A percentile compares a stretch with the other conserved stretches of the same genome.
Evolutionary conservation across 2,329 filamentous ascomycete genomes (phyloP).

Genomic region (Xylaria sp.): DNA sequence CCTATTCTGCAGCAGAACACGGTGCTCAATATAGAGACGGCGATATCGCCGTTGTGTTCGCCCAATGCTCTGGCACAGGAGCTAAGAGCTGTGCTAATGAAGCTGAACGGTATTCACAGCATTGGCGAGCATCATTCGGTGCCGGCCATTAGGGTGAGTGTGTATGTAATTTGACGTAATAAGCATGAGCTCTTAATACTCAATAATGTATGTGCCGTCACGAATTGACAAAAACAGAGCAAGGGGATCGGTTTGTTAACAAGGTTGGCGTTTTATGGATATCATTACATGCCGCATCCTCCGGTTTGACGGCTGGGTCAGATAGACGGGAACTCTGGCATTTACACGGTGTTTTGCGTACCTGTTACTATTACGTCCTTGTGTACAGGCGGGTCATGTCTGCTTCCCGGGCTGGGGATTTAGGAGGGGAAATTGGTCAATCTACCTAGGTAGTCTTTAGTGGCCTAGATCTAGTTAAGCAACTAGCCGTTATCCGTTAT

Average conservation of each 20-base stretch:
- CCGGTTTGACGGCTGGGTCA: conserved; percentile 33
- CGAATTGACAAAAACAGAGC: conserved; percentile 14
- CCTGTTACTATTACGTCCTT: conserved; percentile 25
- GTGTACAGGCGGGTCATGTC: conserved; percentile 11
- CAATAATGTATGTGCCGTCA: conserved; percentile 26
- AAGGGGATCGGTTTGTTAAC: conserved; percentile 21
- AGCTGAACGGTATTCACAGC: conserved; percentile 64
- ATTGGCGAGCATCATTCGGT: conserved; percentile 59
- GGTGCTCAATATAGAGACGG: conserved; percentile 81
- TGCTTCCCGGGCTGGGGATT: conserved; percentile 7
- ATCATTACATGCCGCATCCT: conserved; percentile 23
- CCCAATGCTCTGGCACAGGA: conserved; percentile 70
- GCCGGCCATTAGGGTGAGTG: conserved; percentile 26
- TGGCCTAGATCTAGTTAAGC: not conserved
- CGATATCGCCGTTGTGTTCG: conserved; percentile 84
- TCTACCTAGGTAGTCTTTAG: conserved; percentile 9
- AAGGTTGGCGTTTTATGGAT: conserved; percentile 40
- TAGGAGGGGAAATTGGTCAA: not conserved
- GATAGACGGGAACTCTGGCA: conserved; percentile 36
- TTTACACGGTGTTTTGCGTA: conserved; percentile 42
- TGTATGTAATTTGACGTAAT: not conserved
- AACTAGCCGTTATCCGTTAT: not conserved
- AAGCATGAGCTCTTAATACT: conserved; percentile 1
- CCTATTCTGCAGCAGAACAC: conserved; percentile 70
- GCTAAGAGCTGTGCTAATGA: conserved; percentile 76